Conservation (phyloP, 257 asterid species). For the Solanum raphanifolium region DNA sequence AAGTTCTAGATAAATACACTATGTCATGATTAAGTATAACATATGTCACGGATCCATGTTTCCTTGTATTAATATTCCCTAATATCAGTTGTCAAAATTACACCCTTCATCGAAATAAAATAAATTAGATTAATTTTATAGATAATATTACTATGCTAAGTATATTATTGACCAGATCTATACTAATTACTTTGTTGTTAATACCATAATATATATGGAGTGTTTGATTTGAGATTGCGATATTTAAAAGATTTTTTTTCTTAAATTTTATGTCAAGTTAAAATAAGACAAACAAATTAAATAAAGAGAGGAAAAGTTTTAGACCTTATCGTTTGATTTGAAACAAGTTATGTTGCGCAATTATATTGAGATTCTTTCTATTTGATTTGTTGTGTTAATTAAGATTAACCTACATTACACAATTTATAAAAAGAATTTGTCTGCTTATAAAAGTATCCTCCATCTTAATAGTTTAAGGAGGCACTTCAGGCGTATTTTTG, state of each 20-base stretch:
- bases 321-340: too few relatives aligned
- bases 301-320: too few relatives aligned
- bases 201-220: too few relatives aligned
- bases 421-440: too few relatives aligned
- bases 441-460: background rate
- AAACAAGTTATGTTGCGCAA: too few relatives aligned
- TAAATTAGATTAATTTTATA: background rate
- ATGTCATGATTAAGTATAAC: background rate
- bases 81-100: background rate
- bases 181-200: background rate
- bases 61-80: background rate
- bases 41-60: background rate
- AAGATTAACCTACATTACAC: background rate
- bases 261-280: background rate
- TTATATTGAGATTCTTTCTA: too few relatives aligned
- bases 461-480: background rate
- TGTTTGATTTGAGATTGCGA: too few relatives aligned
- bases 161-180: background rate
- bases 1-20: background rate
- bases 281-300: too few relatives aligned
- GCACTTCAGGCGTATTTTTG: too few relatives aligned
- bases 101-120: background rate
- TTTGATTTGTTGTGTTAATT: background rate
- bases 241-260: too few relatives aligned
- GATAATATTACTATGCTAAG: background rate